Conservation (phyloP, 2,329 filamentous ascomycete species). For the Bipolaris cookei region DNA sequence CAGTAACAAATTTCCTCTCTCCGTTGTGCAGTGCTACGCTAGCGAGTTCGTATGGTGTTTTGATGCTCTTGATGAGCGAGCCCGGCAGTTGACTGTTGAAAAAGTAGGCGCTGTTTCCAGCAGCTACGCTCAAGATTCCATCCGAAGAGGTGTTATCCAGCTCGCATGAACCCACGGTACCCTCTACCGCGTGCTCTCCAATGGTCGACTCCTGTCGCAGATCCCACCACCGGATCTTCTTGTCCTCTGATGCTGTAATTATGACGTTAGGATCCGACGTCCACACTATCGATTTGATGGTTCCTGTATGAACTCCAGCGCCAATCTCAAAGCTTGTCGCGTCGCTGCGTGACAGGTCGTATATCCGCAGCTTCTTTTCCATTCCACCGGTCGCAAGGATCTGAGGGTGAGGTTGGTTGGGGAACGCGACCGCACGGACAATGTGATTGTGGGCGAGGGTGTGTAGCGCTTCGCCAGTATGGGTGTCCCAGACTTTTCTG, state of each 20-base stretch:
- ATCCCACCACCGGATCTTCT: slow-evolving; percentile 94
- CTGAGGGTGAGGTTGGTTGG: slow-evolving; percentile 73
- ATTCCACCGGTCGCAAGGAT: slow-evolving; percentile 90
- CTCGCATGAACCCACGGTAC: slow-evolving; percentile 89
- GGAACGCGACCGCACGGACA: slow-evolving; percentile 88
- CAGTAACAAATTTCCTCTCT: slow-evolving; percentile 83
- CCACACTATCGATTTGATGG: slow-evolving; percentile 98
- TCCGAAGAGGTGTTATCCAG: slow-evolving; percentile 69
- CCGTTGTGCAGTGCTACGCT: slow-evolving; percentile 87
- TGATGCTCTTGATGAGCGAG: slow-evolving; percentile 75
- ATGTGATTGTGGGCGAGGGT: slow-evolving; percentile 94
- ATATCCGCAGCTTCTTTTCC: slow-evolving; percentile 96
- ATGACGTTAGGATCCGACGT: slow-evolving; percentile 85
- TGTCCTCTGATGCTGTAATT: slow-evolving; percentile 88
- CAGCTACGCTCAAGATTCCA: slow-evolving; percentile 83
- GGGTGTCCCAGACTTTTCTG: slow-evolving; percentile 96
- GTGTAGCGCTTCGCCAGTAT: slow-evolving; percentile 86
- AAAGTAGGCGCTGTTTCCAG: slow-evolving; percentile 93
- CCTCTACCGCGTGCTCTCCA: slow-evolving; percentile 78
- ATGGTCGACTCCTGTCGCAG: slow-evolving; percentile 76
- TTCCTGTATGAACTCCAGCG: slow-evolving; percentile 78
- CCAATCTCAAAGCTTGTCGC: slow-evolving; percentile 81
- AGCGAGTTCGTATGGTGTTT: slow-evolving; percentile 83
- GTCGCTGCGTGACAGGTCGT: slow-evolving; percentile 73
- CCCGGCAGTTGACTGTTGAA: slow-evolving; percentile 78